Conservation (phyloP, 805 yeast species). For the Zygoascus bituminiphila region DNA sequence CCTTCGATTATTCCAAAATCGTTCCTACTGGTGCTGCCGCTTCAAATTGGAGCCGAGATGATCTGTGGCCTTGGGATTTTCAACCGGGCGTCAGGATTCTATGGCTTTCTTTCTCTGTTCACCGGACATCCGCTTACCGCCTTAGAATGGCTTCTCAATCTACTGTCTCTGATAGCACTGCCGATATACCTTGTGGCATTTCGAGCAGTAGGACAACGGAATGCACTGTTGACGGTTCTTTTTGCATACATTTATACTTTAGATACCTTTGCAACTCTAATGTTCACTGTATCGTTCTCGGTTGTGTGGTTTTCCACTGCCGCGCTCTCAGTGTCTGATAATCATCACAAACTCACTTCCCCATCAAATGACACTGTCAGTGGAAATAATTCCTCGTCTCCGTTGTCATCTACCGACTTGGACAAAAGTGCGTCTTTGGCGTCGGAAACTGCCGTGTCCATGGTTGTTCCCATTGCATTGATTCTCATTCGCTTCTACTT, state of each 20-base stretch:
- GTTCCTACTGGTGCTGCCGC: slow-evolving; percentile 65
- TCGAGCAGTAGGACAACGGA: slow-evolving; percentile 42
- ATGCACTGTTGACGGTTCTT: slow-evolving; percentile 52
- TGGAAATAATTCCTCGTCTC: background rate
- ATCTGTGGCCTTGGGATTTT: slow-evolving; percentile 66
- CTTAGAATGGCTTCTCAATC: slow-evolving; percentile 74
- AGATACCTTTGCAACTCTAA: slow-evolving; percentile 59
- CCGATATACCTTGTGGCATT: slow-evolving; percentile 60
- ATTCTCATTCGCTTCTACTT: slow-evolving; percentile 45
- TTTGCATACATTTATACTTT: slow-evolving; percentile 53
- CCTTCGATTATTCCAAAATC: slow-evolving; percentile 33
- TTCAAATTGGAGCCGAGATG: slow-evolving; percentile 81
- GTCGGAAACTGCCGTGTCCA: slow-evolving; percentile 35
- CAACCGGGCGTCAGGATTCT: slow-evolving; percentile 83
- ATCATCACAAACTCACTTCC: slow-evolving; percentile 3
- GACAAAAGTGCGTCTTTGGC: slow-evolving; percentile 24
- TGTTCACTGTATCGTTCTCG: slow-evolving; percentile 68
- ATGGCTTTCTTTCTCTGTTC: slow-evolving; percentile 75
- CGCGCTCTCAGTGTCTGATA: background rate
- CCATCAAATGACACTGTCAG: background rate
- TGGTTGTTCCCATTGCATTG: slow-evolving; percentile 40
- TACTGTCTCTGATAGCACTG: slow-evolving; percentile 52
- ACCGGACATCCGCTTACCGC: slow-evolving; percentile 79
- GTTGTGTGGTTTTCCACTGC: slow-evolving; percentile 54
- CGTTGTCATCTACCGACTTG: background rate